Evolutionary conservation across 352 stramenopile species (phyloP).

Genomic region (Globisporangium viniferum): DNA sequence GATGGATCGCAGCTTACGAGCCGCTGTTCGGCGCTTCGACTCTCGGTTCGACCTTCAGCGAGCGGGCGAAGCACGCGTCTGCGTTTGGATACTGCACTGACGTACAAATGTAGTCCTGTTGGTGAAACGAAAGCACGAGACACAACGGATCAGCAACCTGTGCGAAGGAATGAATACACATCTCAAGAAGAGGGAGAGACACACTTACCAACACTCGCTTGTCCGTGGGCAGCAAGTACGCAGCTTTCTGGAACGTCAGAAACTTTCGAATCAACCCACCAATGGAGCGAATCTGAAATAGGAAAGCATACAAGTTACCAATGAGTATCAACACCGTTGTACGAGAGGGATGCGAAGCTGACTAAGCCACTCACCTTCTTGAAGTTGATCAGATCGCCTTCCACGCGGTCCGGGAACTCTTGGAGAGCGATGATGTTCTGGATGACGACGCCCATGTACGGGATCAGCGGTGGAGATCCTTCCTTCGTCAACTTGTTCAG

Average conservation of each 20-base stretch:
- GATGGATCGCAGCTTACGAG: conserved; percentile 5
- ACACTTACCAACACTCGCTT: conserved; percentile 75
- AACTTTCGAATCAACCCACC: conserved; percentile 54
- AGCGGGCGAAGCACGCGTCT: conserved; percentile 78
- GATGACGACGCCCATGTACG: conserved; percentile 83
- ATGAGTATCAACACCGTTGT: not conserved
- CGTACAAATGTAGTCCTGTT: conserved; percentile 74
- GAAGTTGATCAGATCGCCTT: conserved; percentile 83
- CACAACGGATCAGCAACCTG: not conserved
- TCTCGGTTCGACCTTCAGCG: conserved; percentile 78
- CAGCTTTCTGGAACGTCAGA: conserved; percentile 65
- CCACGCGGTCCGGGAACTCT: conserved; percentile 76
- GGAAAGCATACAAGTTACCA: not conserved
- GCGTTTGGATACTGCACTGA: conserved; percentile 55
- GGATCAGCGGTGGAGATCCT: conserved; percentile 60
- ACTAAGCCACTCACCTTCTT: conserved; percentile 51
- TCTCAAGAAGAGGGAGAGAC: not conserved
- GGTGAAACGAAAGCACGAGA: not conserved
- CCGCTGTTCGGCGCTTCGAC: conserved; percentile 40
- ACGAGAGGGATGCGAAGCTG: too few relatives aligned
- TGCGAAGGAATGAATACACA: not conserved
- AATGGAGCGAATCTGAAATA: conserved; percentile 60
- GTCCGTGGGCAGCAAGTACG: conserved; percentile 75
- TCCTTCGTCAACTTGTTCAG: conserved; percentile 83
- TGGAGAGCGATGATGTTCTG: conserved; percentile 83